A percentile compares a stretch with the other conserved stretches of the same genome.
Conservation (phyloP, 192 early-diverging fungal species). For the Backusella parvicylindrica region DNA sequence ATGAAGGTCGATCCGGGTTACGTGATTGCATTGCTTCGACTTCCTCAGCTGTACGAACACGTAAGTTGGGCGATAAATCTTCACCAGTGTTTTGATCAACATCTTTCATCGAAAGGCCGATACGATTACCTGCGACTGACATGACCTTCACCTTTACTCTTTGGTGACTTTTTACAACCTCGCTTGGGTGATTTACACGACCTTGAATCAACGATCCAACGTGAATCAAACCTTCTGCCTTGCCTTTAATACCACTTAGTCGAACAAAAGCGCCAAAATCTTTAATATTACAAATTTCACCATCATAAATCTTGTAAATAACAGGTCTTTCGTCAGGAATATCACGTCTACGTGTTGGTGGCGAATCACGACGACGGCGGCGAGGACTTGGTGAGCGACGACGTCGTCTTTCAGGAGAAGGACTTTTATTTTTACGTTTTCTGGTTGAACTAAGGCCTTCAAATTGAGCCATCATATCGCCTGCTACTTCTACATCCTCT, state of each 20-base stretch:
- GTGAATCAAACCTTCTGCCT: constrained; percentile 89
- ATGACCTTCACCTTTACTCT: constrained; percentile 92
- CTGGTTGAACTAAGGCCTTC: constrained; percentile 38
- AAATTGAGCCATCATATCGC: constrained; percentile 58
- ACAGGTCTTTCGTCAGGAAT: constrained; percentile 74
- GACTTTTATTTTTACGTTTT: constrained; percentile 24
- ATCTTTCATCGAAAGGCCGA: constrained; percentile 94
- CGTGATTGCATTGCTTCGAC: constrained; percentile 53
- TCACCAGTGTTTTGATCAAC: constrained; percentile 91
- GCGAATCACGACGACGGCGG: constrained; percentile 23
- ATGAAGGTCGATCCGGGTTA: constrained; percentile 65
- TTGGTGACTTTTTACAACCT: constrained; percentile 84
- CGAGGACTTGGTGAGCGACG: constrained; percentile 17
- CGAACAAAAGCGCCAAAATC: constrained; percentile 94
- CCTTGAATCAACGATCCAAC: constrained; percentile 66
- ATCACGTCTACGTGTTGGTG: constrained; percentile 12
- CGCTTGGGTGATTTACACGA: constrained; percentile 74
- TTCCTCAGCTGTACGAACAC: constrained; percentile 62
- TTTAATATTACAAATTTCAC: constrained; percentile 76
- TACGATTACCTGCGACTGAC: constrained; percentile 78
- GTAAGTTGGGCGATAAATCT: constrained; percentile 82
- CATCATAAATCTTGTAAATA: constrained; percentile 91
- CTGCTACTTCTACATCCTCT: constrained; percentile 45
- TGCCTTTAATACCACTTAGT: constrained; percentile 74
- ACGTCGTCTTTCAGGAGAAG: constrained; percentile 32